A percentile compares a stretch with the other conserved stretches of the same genome.
These are phyloP conservation scores for Pholiota molesta DNA, from an alignment of 768 basidiomycete species.

Conservation along the genomic window DNA sequence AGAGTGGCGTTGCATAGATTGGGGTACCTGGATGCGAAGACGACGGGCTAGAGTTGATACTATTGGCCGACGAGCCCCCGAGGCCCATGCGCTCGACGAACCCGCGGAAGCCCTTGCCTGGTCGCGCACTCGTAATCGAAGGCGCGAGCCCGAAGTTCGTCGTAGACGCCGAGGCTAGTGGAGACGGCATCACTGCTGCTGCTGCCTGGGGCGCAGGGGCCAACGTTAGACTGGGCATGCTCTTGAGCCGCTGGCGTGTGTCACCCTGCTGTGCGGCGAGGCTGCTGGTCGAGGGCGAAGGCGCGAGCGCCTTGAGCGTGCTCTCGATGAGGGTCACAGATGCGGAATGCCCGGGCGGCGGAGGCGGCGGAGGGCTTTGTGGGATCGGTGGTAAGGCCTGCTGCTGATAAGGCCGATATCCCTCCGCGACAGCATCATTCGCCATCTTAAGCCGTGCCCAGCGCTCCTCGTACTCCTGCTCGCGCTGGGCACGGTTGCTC, in stretches of 20 bases:
- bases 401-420: not conserved
- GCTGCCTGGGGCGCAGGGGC: not conserved
- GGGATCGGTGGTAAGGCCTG: not conserved
- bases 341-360: not conserved
- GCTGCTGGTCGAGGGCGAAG: not conserved
- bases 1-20: not conserved
- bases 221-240: slow-evolving; percentile 20
- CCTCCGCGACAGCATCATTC: not conserved
- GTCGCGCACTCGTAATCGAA: not conserved
- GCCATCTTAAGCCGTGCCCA: slow-evolving; percentile 1
- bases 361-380: not conserved
- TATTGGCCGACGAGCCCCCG: not conserved
- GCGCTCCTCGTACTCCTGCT: slow-evolving; percentile 11
- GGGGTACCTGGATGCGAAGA: slow-evolving; percentile 13
- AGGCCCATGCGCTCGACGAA: slow-evolving; percentile 28
- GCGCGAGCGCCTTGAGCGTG: not conserved
- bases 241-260: slow-evolving; percentile 19
- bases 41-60: slow-evolving; percentile 8
- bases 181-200: not conserved
- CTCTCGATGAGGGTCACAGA: not conserved
- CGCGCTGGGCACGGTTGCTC: slow-evolving; percentile 2
- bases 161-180: not conserved
- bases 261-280: not conserved
- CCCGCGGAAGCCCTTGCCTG: slow-evolving; percentile 21
- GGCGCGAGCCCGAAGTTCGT: slow-evolving; percentile 1